Evolutionary conservation across 192 early-diverging fungal species (phyloP), one percentile per base, ranked within the genome.

Genomic region (Backusella parvicylindrica): DNA sequence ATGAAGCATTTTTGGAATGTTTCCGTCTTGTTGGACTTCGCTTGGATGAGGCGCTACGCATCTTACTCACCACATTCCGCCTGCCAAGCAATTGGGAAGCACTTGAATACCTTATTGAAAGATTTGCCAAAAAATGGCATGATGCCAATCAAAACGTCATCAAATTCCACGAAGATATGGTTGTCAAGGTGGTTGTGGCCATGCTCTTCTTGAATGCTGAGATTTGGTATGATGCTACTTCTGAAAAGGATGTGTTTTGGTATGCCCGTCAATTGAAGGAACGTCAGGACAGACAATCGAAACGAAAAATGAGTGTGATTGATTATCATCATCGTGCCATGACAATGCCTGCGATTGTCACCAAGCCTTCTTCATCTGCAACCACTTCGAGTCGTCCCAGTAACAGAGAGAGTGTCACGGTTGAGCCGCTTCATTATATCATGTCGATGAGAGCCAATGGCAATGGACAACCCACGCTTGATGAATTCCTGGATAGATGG

Each of bases 101-200:
- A 0, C 83, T 91, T 8, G 84, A 87, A 21, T 82, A 84, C 75
- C 36, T 92, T 1, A 68, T 92, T 30, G 86, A 89, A 21, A 79
- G 83, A 33, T 92, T 92, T 74, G 87, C 91, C 0, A 85, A 84
- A 60, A 84, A 86, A 21, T 92, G 90, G 90, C 84, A 89, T 60
- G 79, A 84, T 41, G 81, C 82, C n/a, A 92, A 92, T 70, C 84
- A 86, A 37, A 83, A 85, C 41, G 84, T 86, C 7, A 80, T 86
- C 13, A 79, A 83, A 5, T 90, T 87, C 65, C 84, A 86, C 73
- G 85, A 81, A 8, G 84, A 81, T 4, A 84, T 87, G 60, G 85
- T 85, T 0, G 80, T 89, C 67, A 89, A 88, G 68, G 80, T 92
- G 2, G 84, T 92, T 9, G 84, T 87, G 33, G 86, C 87, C n/a